Conservation (phyloP, 805 yeast genomes). For the Myxozyma geophila region DNA sequence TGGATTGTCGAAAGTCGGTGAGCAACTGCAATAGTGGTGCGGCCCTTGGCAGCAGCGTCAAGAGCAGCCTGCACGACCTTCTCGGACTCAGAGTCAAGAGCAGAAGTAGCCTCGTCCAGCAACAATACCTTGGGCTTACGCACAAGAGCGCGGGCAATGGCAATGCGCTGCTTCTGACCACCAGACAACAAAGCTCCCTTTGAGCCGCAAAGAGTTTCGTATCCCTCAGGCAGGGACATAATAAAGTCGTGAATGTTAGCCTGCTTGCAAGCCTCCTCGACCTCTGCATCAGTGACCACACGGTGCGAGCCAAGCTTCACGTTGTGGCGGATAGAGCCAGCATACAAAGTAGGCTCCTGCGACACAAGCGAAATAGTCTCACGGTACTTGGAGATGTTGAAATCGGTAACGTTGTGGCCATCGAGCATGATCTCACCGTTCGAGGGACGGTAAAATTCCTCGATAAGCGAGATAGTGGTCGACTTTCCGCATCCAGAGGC, state of each 20-base stretch:
- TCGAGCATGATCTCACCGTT: slow-evolving; percentile 58
- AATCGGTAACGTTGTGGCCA: slow-evolving; percentile 54
- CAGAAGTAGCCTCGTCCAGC: slow-evolving; percentile 62
- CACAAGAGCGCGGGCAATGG: slow-evolving; percentile 65
- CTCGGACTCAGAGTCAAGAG: slow-evolving; percentile 64
- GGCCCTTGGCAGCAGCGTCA: slow-evolving; percentile 58
- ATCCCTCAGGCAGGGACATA: slow-evolving; percentile 55
- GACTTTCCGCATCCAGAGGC: slow-evolving; percentile 65
- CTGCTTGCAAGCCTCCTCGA: slow-evolving; percentile 51
- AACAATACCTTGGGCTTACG: slow-evolving; percentile 61
- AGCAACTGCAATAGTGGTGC: slow-evolving; percentile 77
- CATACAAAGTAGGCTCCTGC: slow-evolving; percentile 65
- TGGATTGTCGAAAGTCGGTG: slow-evolving; percentile 68
- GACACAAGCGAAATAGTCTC: slow-evolving; percentile 62
- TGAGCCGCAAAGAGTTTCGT: slow-evolving; percentile 55
- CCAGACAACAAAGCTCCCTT: slow-evolving; percentile 62
- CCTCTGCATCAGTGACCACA: slow-evolving; percentile 47
- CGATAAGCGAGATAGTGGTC: slow-evolving; percentile 56
- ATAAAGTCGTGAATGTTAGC: slow-evolving; percentile 63
- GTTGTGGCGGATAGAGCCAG: slow-evolving; percentile 62
- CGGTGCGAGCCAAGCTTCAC: slow-evolving; percentile 53
- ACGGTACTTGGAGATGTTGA: slow-evolving; percentile 58
- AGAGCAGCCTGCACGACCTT: slow-evolving; percentile 67
- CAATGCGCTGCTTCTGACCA: slow-evolving; percentile 68
- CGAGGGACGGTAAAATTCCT: slow-evolving; percentile 56